Conservation (phyloP, 2,329 filamentous ascomycete genomes). For the Myriosclerotinia curreyana region DNA sequence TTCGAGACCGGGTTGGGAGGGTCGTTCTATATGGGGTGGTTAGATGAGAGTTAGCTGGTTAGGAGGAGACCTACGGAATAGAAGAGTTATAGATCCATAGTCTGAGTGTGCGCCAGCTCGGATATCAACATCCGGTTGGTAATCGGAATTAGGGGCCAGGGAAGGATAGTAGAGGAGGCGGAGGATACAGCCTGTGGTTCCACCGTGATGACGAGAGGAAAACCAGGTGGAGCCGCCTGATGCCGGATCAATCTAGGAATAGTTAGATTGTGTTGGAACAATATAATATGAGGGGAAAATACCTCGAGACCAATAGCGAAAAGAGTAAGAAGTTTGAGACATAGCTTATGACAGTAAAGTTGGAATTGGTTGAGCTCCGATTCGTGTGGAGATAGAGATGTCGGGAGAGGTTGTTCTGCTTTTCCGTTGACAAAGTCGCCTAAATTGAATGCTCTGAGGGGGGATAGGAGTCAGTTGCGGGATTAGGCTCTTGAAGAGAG, state of each 20-base stretch:
- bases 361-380: constrained; percentile 64
- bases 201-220: constrained; percentile 57
- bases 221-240: constrained; percentile 45
- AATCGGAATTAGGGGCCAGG: constrained; percentile 44
- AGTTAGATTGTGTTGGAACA: not conserved
- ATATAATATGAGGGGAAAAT: not conserved
- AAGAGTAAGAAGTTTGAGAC: constrained; percentile 68
- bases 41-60: not conserved
- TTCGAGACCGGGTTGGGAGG: constrained; percentile 82
- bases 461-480: not conserved
- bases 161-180: constrained; percentile 71
- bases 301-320: constrained; percentile 75
- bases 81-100: constrained; percentile 64
- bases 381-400: constrained; percentile 58
- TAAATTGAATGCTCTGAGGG: constrained; percentile 86
- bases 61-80: constrained; percentile 57
- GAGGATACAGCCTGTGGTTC: constrained; percentile 48
- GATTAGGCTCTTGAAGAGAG: constrained; percentile 25
- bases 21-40: constrained; percentile 49
- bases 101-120: constrained; percentile 91
- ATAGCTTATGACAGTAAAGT: constrained; percentile 67
- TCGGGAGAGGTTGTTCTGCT: constrained; percentile 74
- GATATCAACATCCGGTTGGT: constrained; percentile 58
- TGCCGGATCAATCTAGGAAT: constrained; percentile 30
- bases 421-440: constrained; percentile 66